These are phyloP conservation scores for Botrytis pseudocinerea DNA, from an alignment of 2,329 filamentous ascomycete species.

Conservation along the genomic window DNA sequence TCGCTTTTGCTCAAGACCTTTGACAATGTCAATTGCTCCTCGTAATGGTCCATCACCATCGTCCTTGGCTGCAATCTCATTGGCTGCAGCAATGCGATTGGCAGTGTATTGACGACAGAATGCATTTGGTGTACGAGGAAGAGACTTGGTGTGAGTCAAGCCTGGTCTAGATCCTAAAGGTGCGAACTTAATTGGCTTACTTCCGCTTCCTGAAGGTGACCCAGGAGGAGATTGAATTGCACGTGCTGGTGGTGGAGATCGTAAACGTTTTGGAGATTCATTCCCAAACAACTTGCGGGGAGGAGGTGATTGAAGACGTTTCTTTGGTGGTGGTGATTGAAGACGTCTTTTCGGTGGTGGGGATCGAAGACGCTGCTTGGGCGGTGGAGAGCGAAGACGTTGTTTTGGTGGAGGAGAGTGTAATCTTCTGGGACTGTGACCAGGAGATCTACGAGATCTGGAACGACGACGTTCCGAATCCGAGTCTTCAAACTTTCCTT, in stretches of 20 bases:
- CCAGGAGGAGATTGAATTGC: slow-evolving; percentile 51
- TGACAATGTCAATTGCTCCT: slow-evolving; percentile 96
- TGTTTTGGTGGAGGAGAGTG: slow-evolving; percentile 53
- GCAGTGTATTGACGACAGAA: slow-evolving; percentile 54
- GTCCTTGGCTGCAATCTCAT: slow-evolving; percentile 43
- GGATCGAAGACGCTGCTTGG: slow-evolving; percentile 42
- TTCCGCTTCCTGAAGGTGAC: slow-evolving; percentile 45
- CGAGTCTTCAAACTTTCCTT: slow-evolving; percentile 69
- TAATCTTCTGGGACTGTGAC: slow-evolving; percentile 61
- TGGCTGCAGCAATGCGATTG: slow-evolving; percentile 47
- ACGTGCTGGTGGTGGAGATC: slow-evolving; percentile 67
- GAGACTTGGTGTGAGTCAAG: slow-evolving; percentile 77
- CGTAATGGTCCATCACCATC: slow-evolving; percentile 66
- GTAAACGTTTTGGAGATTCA: slow-evolving; percentile 50
- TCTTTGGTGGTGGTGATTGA: slow-evolving; percentile 43
- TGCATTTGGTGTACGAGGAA: slow-evolving; percentile 75
- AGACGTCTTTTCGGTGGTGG: slow-evolving; percentile 42
- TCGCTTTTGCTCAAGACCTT: slow-evolving; percentile 91
- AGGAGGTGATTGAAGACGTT: slow-evolving; percentile 42
- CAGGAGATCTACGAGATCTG: slow-evolving; percentile 51
- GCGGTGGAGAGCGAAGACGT: slow-evolving; percentile 42
- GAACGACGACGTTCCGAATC: slow-evolving; percentile 57
- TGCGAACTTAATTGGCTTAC: slow-evolving; percentile 47
- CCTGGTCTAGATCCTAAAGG: slow-evolving; percentile 60
- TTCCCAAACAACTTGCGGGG: slow-evolving; percentile 42